Evolutionary conservation across 192 early-diverging fungal genomes (phyloP).

Genomic region (Entomortierella beljakovae): DNA sequence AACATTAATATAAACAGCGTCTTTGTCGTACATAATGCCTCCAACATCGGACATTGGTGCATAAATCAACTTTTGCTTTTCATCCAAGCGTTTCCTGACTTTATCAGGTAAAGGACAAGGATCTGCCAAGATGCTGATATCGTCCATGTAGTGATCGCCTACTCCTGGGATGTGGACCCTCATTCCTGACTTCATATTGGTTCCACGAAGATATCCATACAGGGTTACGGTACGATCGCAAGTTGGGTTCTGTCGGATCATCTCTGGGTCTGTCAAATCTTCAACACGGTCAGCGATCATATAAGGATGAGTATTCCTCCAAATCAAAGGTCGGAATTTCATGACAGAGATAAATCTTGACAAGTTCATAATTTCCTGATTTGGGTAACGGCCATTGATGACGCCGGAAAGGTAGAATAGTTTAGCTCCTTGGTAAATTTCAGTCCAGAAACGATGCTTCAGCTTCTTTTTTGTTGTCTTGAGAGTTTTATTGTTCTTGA

Average conservation of each 20-base stretch:
- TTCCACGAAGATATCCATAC: constrained; percentile 96
- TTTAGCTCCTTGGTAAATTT: constrained; percentile 99
- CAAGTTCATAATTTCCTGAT: constrained; percentile 94
- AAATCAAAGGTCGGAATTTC: constrained; percentile 96
- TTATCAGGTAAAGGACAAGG: constrained; percentile 99
- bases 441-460: constrained; percentile 99
- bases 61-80: constrained; percentile 96
- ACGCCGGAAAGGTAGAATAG: constrained; percentile 98
- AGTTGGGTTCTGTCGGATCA: constrained; percentile 82
- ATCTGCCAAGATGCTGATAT: constrained; percentile 85
- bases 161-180: constrained; percentile 97
- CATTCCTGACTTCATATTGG: constrained; percentile 87
- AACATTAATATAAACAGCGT: constrained; percentile 98
- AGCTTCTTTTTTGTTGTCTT: constrained; percentile 91
- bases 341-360: constrained; percentile 98
- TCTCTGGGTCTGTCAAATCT: constrained; percentile 94
- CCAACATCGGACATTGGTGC: constrained; percentile 99
- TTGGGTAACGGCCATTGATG: constrained; percentile 93
- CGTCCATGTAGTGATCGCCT: constrained; percentile 85
- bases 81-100: constrained; percentile 87
- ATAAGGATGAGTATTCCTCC: constrained; percentile 99
- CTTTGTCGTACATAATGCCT: constrained; percentile 99
- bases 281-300: constrained; percentile 96
- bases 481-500: constrained; percentile 93
- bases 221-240: constrained; percentile 93